Evolutionary conservation across 768 basidiomycete species (phyloP), one percentile per base, ranked within the genome.

Genomic region (Naganishia vishniacii): DNA sequence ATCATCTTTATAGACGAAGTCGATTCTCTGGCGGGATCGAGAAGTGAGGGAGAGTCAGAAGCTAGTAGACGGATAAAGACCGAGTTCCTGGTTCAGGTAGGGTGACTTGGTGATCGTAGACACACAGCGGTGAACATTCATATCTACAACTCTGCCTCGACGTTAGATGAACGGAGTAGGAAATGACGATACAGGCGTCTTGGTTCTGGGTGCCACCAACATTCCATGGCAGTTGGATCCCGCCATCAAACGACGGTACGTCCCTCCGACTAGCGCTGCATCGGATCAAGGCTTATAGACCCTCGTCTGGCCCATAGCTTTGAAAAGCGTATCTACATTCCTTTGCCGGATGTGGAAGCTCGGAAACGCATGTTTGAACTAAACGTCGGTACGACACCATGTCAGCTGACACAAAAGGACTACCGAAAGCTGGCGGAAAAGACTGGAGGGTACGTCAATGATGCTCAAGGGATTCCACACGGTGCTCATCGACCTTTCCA

Each of bases 121-220:
- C n/a, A n/a, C n/a, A n/a, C n/a, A n/a, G n/a, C n/a, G n/a, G n/a
- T n/a, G n/a, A n/a, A n/a, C n/a, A n/a, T n/a, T n/a, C n/a, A n/a
- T 63, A 61, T 65, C 41, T 37, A 15, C 34, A 37, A 7, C 34
- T 92, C 51, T 42, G n/a, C 34, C 29, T 15, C 26, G n/a, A n/a
- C 89, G 92, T n/a, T 91, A 97, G 75, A 98, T 98, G 91, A 91
- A 98, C 67, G 95, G 95, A 42, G 94, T 98, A 1, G 95, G 95
- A 0, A 91, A 97, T 72, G 95, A 99, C 65, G 93, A 95, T 77
- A 89, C 89, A 0, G 95, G 95, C 9, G 90, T 99, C 0, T 83
- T 99, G 20, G 92, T 98, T 9, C 83, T 99, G 23, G 95, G 93
- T 31, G 95, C 95, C 9, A 99, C 95, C 4, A 99, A 99, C 70